Base-by-base conservation (phyloP, 2,329 filamentous ascomycete genomes). In the Chaetomium globosum region DNA sequence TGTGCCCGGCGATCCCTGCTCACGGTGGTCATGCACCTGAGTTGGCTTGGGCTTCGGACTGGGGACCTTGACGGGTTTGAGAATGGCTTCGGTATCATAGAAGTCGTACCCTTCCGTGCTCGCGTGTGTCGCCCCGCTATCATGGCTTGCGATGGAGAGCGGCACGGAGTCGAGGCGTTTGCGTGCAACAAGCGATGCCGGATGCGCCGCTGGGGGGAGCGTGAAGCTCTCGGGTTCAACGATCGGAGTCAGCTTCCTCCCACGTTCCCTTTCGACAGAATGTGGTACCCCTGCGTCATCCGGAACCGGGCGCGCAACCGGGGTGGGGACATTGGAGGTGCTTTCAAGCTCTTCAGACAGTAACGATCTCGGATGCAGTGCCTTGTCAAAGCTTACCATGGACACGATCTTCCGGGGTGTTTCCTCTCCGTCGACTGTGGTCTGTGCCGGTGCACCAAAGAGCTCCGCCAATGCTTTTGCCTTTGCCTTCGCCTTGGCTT, bases 21-120 rank as follows among this genome's bases (percentile, higher is more conserved):
- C 77, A 13, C 66, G 66, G n/a, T 74, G 78, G 60, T 77, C 79
- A 65, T 78, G 70, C 23, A 74, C 73, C 19, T 65, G 65, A 6
- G 78, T 67, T 5, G 76, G 74, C 61, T 77, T 77, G 63, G 77
- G 77, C 68, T 77, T 79, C 6, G 80, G 73, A 9, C 74, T 70
- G 9, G 81, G 83, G 58, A 86, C 82, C 66, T 87, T 83, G 55
- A 87, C 83, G 7, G 82, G 83, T 53, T 78, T 78, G 57, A 61
- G 21, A 13, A 83, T 74, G 31, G 79, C 82, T n/a, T 86, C 85
- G 31, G 85, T 77, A 70, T 86, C 87, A 71, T 88, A 88, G 71
- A 89, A 89, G 73, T 89, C 86, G 70, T 89, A 88, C 0, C 86
- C 86, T 68, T 88, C 86, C 1, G 82, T 85, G 71, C 79, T 83